Base-by-base conservation (phyloP, 164 flowering plant genomes). In the Nymphaea thermarum region DNA sequence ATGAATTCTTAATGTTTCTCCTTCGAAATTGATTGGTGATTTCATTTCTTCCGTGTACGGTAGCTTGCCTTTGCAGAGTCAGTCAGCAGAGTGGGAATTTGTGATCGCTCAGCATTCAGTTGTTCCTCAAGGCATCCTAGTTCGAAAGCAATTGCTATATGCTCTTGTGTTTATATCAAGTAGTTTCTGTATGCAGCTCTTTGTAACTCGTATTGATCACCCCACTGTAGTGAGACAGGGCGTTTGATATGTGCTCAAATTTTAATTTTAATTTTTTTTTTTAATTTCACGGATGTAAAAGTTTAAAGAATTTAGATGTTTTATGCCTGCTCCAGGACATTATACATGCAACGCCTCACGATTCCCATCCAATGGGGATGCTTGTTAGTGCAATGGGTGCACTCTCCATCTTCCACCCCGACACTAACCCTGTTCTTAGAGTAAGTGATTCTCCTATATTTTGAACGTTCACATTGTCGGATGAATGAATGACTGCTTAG, bases 331-430 rank as follows among this genome's bases (percentile, higher is more conserved):
- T n/a, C 36, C 42, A 94, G 98, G 96, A 94, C 72, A 88, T 88
- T 66, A 91, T 94, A 73, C 97, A 91, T 66, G 82, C 86, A 74
- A 94, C 91, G 97, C 98, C 96, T 74, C 98, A 94, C 78, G 96
- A 94, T 82, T 96, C 98, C 18, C 98, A 94, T 68, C 97, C 97
- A 59, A 94, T 94, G 98, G 97, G 98, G 65, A 91, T 91, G 63
- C 88, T 94, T 72, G 87, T 83, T 70, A 88, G 95, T 81, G 96
- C 96, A 61, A 94, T 94, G 95, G 88, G 98, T 77, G 88, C 98
- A 66, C 95, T 93, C 44, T 93, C 98, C 45, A 81, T 93, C 71
- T 93, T 89, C 76, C 97, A 93, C 78, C 98, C 98, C 42, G 98
- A 93, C 86, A 97, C 98, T 60, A 93, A 93, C 77, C 98, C 98